These are phyloP conservation scores for Russula compacta DNA, from an alignment of 768 basidiomycete species.

Conservation along the genomic window DNA sequence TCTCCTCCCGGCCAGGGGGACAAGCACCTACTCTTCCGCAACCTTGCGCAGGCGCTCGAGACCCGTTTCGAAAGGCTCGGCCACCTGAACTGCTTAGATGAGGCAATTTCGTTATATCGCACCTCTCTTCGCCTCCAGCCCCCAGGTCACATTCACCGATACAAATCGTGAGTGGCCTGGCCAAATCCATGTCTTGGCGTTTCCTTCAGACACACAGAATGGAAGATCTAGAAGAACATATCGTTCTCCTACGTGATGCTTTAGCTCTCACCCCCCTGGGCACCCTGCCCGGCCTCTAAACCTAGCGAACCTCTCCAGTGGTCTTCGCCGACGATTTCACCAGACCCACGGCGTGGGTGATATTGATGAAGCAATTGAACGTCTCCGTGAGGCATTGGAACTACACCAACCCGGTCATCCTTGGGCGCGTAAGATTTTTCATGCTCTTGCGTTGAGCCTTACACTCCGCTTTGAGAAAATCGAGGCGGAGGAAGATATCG, in stretches of 20 bases:
- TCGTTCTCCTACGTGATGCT: background rate
- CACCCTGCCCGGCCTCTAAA: background rate
- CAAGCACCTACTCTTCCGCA: background rate
- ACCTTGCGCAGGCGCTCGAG: background rate
- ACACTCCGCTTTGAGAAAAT: no score
- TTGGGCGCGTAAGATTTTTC: no score
- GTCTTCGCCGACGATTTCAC: background rate
- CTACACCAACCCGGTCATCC: no score
- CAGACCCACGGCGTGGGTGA: background rate
- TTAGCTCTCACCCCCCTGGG: background rate
- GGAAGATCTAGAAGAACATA: background rate
- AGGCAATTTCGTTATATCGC: background rate
- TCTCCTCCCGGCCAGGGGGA: background rate
- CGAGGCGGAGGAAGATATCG: background rate
- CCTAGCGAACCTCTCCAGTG: background rate
- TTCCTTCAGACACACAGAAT: background rate
- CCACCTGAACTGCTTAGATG: background rate
- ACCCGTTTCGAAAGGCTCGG: background rate
- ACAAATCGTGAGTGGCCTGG: background rate
- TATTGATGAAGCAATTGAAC: background rate
- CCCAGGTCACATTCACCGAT: background rate
- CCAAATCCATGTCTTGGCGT: background rate
- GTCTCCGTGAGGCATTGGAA: no score
- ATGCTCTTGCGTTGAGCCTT: no score
- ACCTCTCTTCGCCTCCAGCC: background rate